Conservation (phyloP, 129 eudicot species). For the Sambucus nigra region DNA sequence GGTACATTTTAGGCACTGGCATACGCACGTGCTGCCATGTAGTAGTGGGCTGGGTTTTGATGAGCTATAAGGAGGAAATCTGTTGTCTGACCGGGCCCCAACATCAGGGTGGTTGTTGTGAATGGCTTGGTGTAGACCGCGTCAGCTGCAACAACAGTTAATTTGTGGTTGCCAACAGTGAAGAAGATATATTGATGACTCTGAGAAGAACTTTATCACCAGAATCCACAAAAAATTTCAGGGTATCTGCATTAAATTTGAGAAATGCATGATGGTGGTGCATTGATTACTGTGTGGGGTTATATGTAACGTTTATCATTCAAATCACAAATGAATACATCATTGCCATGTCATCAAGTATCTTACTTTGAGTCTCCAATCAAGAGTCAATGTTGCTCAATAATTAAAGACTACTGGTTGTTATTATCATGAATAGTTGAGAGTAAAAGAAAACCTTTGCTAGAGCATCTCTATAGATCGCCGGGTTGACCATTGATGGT, state of each 20-base stretch:
- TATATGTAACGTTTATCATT: not conserved
- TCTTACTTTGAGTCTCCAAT: too few species aligned
- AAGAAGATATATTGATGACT: conserved; percentile 39
- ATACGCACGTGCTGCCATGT: conserved; percentile 43
- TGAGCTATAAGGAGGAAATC: conserved; percentile 29
- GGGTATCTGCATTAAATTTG: conserved; percentile 15
- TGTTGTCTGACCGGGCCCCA: conserved; percentile 51
- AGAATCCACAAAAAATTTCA: conserved; percentile 18
- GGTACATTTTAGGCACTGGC: conserved; percentile 24
- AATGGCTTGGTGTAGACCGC: conserved; percentile 38
- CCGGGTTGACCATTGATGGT: conserved; percentile 49
- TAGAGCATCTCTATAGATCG: conserved; percentile 31
- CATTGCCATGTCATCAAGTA: too few species aligned
- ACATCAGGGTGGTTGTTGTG: conserved; percentile 26
- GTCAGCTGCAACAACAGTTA: conserved; percentile 40
- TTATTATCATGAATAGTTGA: not conserved
- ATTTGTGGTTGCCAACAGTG: conserved; percentile 30
- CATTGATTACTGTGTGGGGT: not conserved
- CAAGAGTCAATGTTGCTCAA: not conserved
- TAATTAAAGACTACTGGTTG: too few species aligned
- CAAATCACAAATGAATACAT: not conserved
- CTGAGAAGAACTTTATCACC: conserved; percentile 36
- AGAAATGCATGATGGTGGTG: too few species aligned
- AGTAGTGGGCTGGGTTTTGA: conserved; percentile 28
- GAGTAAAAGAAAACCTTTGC: conserved; percentile 16